Evolutionary conservation across 2,329 filamentous ascomycete genomes (phyloP).

Genomic region (Dactylellina haptotyla): DNA sequence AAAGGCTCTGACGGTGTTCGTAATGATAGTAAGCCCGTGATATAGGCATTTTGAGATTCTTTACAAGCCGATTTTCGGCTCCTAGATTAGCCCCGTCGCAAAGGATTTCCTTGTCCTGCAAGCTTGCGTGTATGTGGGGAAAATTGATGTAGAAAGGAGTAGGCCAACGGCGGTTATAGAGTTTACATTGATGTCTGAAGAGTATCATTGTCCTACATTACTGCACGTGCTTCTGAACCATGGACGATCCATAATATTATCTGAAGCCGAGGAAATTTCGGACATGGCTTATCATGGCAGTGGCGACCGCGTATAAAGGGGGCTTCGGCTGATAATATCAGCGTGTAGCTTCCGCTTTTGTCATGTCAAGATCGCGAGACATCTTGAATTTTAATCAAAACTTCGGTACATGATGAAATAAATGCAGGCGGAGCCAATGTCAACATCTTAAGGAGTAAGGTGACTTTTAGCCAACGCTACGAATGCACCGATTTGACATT

Average conservation of each 20-base stretch:
- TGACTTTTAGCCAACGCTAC: slow-evolving; percentile 21
- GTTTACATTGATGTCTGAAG: slow-evolving; percentile 3
- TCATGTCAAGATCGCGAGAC: slow-evolving; percentile 30
- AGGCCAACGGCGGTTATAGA: neutral
- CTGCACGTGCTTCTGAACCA: too few relatives aligned
- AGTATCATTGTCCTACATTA: neutral
- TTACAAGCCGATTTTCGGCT: slow-evolving; percentile 32
- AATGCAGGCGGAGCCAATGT: slow-evolving; percentile 15
- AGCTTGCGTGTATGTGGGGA: slow-evolving; percentile 14
- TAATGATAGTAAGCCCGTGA: slow-evolving; percentile 37
- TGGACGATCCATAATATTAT: slow-evolving; percentile 8
- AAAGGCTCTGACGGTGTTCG: slow-evolving; percentile 38
- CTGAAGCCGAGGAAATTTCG: slow-evolving; percentile 40
- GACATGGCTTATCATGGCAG: slow-evolving; percentile 52
- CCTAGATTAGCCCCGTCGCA: slow-evolving; percentile 28
- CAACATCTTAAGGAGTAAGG: slow-evolving; percentile 1
- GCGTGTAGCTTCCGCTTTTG: slow-evolving; percentile 40
- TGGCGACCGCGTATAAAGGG: slow-evolving; percentile 20
- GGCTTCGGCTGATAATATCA: slow-evolving; percentile 41
- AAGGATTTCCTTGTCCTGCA: slow-evolving; percentile 38
- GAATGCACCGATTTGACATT: neutral
- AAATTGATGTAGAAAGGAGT: slow-evolving; percentile 31
- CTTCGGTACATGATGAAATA: slow-evolving; percentile 8
- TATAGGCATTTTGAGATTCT: slow-evolving; percentile 21
- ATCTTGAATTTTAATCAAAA: slow-evolving; percentile 17